phyloP scores from a whole-genome alignment of 169 alveolate species.

The Plasmodium inui region DNA sequence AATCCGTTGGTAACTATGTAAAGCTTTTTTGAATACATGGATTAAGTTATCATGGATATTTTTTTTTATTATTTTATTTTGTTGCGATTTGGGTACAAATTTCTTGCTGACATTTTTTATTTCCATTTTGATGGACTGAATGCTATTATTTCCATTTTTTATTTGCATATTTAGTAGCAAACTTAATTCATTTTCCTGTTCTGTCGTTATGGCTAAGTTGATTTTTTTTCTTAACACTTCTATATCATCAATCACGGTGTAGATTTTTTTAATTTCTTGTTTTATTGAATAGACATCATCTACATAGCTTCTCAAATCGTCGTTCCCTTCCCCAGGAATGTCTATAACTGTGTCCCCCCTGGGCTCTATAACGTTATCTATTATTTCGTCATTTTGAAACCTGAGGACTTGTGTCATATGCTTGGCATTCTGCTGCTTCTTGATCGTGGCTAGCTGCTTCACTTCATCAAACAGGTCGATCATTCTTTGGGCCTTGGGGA shows the following conservation, averaged over 20 bases:
- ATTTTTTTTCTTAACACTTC: constrained; percentile 45
- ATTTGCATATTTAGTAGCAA: constrained; percentile 37
- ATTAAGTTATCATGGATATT: constrained; percentile 61
- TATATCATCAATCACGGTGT: constrained; percentile 25
- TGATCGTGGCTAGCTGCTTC: constrained; percentile 28
- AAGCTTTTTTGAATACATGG: constrained; percentile 64
- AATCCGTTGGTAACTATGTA: constrained; percentile 38
- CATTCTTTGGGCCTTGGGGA: constrained; percentile 26
- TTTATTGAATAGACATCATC: constrained; percentile 55
- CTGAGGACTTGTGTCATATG: constrained; percentile 21
- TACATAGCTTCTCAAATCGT: constrained; percentile 44
- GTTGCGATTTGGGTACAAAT: constrained; percentile 13
- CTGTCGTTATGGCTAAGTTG: constrained; percentile 45
- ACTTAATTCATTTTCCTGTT: constrained; percentile 75
- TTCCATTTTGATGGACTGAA: constrained; percentile 38
- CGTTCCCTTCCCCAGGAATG: constrained; percentile 2
- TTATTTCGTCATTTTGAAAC: constrained; percentile 23
- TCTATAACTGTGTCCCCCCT: constrained; percentile 38
- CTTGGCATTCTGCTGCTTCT: constrained; percentile 36
- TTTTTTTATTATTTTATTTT: constrained; percentile 47
- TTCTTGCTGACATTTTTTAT: constrained; percentile 50
- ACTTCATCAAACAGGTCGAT: constrained; percentile 40
- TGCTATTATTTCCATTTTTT: constrained; percentile 45
- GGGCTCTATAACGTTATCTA: constrained; percentile 8
- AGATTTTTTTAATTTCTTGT: constrained; percentile 29